These are phyloP conservation scores for Acer negundo DNA, from an alignment of 345 rosid genomes.

Conservation along the genomic window DNA sequence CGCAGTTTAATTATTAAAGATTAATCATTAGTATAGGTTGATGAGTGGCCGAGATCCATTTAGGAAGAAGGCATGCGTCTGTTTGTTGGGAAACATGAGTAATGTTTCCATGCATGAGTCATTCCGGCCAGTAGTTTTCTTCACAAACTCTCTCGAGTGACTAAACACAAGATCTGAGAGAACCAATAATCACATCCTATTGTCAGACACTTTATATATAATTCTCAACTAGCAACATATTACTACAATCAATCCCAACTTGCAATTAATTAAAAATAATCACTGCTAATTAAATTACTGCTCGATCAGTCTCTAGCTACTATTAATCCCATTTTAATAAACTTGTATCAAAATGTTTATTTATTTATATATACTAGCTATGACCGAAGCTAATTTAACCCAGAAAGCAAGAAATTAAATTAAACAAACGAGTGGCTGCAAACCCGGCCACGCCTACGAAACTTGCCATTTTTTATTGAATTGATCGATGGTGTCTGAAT, in stretches of 20 bases:
- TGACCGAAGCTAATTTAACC: neutral
- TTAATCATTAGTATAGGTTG: no score
- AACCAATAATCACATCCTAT: constrained; percentile 12
- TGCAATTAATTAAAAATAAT: neutral
- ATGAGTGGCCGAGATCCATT: neutral
- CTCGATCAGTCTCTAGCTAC: neutral
- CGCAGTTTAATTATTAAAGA: no score
- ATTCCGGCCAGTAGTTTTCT: constrained; percentile 7
- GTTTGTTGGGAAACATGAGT: constrained; percentile 4
- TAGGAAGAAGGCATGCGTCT: neutral
- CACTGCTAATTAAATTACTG: neutral
- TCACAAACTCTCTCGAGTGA: neutral
- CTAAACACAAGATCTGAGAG: constrained; percentile 10
- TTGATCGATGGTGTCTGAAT: neutral
- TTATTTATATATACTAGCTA: neutral
- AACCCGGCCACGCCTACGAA: neutral
- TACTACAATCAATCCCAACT: neutral
- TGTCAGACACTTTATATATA: no score
- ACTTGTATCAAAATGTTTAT: neutral
- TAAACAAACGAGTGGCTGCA: neutral
- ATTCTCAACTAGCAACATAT: constrained; percentile 7
- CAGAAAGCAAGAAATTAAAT: neutral
- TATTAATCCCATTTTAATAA: neutral
- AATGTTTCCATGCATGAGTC: constrained; percentile 13
- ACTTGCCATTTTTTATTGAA: neutral